Conservation (phyloP, 1,284 basidiomycete genomes). For the Xanthoconium separans region DNA sequence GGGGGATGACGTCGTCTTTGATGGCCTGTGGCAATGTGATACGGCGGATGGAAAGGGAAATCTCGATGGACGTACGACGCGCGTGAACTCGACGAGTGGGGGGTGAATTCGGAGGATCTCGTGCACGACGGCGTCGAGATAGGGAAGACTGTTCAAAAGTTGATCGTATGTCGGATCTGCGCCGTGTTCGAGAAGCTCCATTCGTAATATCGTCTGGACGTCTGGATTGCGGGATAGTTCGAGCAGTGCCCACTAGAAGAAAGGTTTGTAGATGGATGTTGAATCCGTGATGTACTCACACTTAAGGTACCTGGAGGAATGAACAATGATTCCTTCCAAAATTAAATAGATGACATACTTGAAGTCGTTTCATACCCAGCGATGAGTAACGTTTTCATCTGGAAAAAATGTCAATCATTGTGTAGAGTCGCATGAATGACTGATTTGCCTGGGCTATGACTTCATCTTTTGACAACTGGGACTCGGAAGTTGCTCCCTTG, state of each 20-base stretch:
- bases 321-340: background rate
- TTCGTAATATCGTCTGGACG: slow-evolving; percentile 3
- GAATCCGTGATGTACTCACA: background rate
- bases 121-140: slow-evolving; percentile 17
- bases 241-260: slow-evolving; percentile 28
- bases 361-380: slow-evolving; percentile 45
- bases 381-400: slow-evolving; percentile 39
- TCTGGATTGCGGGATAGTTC: slow-evolving; percentile 23
- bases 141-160: slow-evolving; percentile 8
- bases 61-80: slow-evolving; percentile 33
- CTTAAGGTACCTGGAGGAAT: slow-evolving; percentile 25
- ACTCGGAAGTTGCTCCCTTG: slow-evolving; percentile 38
- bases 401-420: background rate
- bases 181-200: slow-evolving; percentile 6
- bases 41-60: background rate
- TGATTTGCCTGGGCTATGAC: slow-evolving; percentile 53
- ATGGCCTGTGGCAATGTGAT: slow-evolving; percentile 19
- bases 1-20: slow-evolving; percentile 52
- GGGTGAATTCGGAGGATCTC: slow-evolving; percentile 21
- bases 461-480: slow-evolving; percentile 63
- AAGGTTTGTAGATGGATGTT: background rate
- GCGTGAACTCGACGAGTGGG: slow-evolving; percentile 36
- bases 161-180: slow-evolving; percentile 19
- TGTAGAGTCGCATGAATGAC: slow-evolving; percentile 10
- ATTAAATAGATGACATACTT: slow-evolving; percentile 23